Percentiles rank a stretch among this genome's conserved stretches.
phyloP scores from a whole-genome alignment of 371 early-diverging fungal species.

The Mortierella sp. region DNA sequence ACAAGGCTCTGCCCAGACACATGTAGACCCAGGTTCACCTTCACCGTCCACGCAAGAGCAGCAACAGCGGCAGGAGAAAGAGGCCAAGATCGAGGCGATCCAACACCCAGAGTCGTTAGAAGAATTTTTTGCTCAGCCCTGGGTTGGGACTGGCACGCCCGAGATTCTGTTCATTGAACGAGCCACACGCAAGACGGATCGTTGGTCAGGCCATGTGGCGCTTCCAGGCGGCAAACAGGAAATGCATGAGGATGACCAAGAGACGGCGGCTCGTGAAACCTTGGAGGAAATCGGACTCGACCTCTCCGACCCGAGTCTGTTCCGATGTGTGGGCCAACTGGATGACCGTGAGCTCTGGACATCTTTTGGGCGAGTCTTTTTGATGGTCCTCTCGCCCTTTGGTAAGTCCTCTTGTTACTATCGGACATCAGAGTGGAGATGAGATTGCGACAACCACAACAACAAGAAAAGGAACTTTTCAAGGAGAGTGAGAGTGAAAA shows the following conservation, averaged over 20 bases:
- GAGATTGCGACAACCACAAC: no score
- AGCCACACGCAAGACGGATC: slow-evolving; percentile 69
- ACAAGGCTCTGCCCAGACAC: no score
- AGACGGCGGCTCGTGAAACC: slow-evolving; percentile 75
- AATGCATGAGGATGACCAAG: slow-evolving; percentile 68
- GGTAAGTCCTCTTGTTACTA: slow-evolving; percentile 52
- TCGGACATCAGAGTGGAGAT: no score
- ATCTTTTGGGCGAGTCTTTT: slow-evolving; percentile 58
- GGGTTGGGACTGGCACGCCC: slow-evolving; percentile 53
- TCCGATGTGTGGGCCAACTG: slow-evolving; percentile 67
- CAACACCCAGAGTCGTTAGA: slow-evolving; percentile 38
- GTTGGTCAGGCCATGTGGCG: slow-evolving; percentile 84
- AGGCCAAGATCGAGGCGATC: slow-evolving; percentile 31
- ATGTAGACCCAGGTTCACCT: not conserved
- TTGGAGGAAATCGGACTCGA: slow-evolving; percentile 74
- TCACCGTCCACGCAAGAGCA: slow-evolving; percentile 2
- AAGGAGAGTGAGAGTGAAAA: no score
- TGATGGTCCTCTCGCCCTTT: slow-evolving; percentile 72
- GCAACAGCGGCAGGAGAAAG: slow-evolving; percentile 10
- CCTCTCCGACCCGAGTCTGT: slow-evolving; percentile 58
- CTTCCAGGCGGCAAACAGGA: slow-evolving; percentile 80
- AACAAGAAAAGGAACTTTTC: no score
- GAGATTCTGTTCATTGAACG: slow-evolving; percentile 76
- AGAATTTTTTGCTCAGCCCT: slow-evolving; percentile 42
- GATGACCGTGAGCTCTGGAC: slow-evolving; percentile 72